Evolutionary conservation across 768 basidiomycete genomes (phyloP).

Genomic region (Candolleomyces aberdarensis): DNA sequence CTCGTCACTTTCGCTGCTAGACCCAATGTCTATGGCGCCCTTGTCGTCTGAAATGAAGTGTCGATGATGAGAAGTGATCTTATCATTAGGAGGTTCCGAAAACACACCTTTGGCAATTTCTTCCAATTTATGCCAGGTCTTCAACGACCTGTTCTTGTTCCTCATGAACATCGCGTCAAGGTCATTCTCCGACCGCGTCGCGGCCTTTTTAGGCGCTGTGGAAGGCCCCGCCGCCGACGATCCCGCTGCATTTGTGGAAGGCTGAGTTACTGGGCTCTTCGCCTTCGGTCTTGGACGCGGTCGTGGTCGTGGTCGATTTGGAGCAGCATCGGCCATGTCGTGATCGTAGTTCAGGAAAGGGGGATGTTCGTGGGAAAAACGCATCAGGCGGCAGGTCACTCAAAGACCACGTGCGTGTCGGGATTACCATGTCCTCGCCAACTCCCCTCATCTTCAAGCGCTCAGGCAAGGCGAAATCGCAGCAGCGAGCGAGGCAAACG

Average conservation of each 20-base stretch:
- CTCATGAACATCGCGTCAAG: constrained; percentile 70
- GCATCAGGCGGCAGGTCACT: constrained; percentile 22
- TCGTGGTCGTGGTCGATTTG: constrained; percentile 51
- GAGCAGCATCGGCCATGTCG: constrained; percentile 30
- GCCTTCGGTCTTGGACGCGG: constrained; percentile 51
- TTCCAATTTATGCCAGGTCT: constrained; percentile 60
- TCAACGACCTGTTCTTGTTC: constrained; percentile 54
- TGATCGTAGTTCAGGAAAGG: constrained; percentile 22
- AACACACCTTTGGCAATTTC: constrained; percentile 52
- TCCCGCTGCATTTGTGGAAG: constrained; percentile 1
- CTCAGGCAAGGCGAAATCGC: constrained; percentile 38
- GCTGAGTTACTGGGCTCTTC: background rate
- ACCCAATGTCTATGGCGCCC: constrained; percentile 22
- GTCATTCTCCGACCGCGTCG: constrained; percentile 32
- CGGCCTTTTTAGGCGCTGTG: constrained; percentile 5
- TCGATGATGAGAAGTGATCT: background rate
- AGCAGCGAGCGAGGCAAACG: constrained; percentile 34
- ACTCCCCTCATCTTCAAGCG: constrained; percentile 50
- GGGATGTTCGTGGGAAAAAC: constrained; percentile 42
- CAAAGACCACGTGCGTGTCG: constrained; percentile 30
- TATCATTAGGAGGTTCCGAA: background rate
- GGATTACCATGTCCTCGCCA: constrained; percentile 35
- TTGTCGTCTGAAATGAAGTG: constrained; percentile 13
- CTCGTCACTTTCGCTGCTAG: constrained; percentile 10
- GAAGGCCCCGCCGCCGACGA: constrained; percentile 15